Conservation (phyloP, 352 stramenopile genomes). For the Poterioochromonas sp. region DNA sequence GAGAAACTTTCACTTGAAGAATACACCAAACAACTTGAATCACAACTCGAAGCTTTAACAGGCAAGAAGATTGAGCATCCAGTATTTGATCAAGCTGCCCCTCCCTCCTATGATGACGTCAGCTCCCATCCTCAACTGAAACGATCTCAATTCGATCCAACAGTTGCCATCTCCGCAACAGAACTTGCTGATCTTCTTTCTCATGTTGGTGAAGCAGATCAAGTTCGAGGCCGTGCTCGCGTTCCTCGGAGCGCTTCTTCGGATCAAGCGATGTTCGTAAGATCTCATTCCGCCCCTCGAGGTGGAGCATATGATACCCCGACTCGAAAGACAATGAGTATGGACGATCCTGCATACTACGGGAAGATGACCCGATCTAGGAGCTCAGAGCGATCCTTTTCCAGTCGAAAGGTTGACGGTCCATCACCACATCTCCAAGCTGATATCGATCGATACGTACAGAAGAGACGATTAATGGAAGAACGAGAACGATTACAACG, state of each 20-base stretch:
- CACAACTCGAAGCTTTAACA: background rate
- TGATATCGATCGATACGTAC: constrained; percentile 22
- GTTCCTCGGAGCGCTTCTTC: background rate
- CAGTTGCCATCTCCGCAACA: no score
- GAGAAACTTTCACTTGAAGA: constrained; percentile 4
- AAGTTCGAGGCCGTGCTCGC: background rate
- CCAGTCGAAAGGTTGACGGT: background rate
- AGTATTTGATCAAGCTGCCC: background rate
- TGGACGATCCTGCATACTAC: background rate
- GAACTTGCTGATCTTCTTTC: background rate
- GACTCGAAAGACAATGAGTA: background rate
- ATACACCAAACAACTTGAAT: background rate
- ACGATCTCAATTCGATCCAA: background rate
- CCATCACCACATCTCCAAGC: constrained; percentile 1
- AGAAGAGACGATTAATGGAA: constrained; percentile 14
- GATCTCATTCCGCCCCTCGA: background rate
- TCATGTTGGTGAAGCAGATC: background rate
- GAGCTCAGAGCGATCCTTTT: background rate
- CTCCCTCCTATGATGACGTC: background rate
- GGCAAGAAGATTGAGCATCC: background rate
- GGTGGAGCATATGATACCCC: background rate
- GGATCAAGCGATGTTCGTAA: background rate
- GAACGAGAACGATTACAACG: constrained; percentile 12
- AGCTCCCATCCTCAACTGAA: background rate
- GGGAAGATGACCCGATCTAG: background rate